phyloP scores from a whole-genome alignment of 1,284 basidiomycete species.

The Microbotryum scabiosae region DNA sequence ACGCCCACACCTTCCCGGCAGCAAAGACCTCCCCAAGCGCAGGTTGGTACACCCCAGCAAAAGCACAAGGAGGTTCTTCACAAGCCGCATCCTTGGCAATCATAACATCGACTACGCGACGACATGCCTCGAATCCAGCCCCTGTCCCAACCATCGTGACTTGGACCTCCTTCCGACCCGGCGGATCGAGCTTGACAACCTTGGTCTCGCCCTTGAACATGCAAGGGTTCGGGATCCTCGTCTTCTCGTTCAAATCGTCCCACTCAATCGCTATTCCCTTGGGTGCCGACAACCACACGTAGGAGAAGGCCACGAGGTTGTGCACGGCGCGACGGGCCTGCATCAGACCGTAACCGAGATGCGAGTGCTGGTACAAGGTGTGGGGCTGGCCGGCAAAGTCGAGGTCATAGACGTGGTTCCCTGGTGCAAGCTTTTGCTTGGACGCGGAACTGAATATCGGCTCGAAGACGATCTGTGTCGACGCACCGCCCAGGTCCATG shows the following conservation, averaged over 20 bases:
- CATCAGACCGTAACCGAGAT: conserved; percentile 95
- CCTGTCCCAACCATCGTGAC: conserved; percentile 77
- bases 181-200: conserved; percentile 60
- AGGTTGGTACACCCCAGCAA: conserved; percentile 95
- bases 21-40: conserved; percentile 80
- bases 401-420: conserved; percentile 89
- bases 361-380: conserved; percentile 86
- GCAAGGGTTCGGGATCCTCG: conserved; percentile 65
- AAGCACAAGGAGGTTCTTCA: conserved; percentile 83
- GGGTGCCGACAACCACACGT: conserved; percentile 43
- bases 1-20: conserved; percentile 39
- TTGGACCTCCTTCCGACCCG: conserved; percentile 48
- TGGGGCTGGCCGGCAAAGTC: conserved; percentile 62
- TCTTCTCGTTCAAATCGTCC: conserved; percentile 41
- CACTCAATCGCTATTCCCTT: conserved; percentile 39
- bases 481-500: conserved; percentile 91
- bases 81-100: conserved; percentile 96
- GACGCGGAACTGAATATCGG: conserved; percentile 54
- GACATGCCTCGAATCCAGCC: conserved; percentile 78
- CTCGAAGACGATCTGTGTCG: conserved; percentile 96
- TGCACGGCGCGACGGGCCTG: conserved; percentile 76
- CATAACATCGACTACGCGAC: conserved; percentile 74
- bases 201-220: conserved; percentile 60
- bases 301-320: conserved; percentile 79
- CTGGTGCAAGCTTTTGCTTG: conserved; percentile 56